Evolutionary conservation across 768 basidiomycete species (phyloP), one percentile per base, ranked within the genome.

Genomic region (Galerina sulciceps): DNA sequence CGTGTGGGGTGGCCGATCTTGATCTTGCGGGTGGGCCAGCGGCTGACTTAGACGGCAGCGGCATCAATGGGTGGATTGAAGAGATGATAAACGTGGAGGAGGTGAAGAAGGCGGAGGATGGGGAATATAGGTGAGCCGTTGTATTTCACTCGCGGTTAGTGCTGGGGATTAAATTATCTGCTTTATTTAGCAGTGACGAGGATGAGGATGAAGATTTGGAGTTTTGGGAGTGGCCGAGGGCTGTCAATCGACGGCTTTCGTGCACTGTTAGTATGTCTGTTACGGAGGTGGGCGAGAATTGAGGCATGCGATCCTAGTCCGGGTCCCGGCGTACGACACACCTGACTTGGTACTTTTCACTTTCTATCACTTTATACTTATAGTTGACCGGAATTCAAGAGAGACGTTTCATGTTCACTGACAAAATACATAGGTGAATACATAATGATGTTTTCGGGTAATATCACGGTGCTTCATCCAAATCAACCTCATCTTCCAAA

Each of bases 161-260:
- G 17, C 23, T 40, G 36, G 13, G 2, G 23, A 18, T 43, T 22
- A 43, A 10, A 18, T 15, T 23, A n/a, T 43, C 18, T 31, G 14
- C 34, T 17, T n/a, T n/a, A n/a, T n/a, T n/a, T 22, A 22, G 23
- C 20, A 10, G 9, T 45, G 55, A 57, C 23, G 36, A 34, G 36
- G 47, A 57, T 23, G 40, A 36, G 20, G 55, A 57, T 23, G 35
- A 38, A 2, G 55, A 57, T 49, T 20, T 26, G 3, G 47, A 50
- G n/a, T 49, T 57, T 35, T 57, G 55, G 55, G 55, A 57, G 2
- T 50, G 23, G 34, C 55, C 55, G 5, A 47, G 46, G 34, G 37
- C 55, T 10, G 47, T 57, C 4, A 31, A 50, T 18, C 23, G 55
- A 15, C 46, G 55, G n/a, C 26, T 42, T 13, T 57, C 55, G 31